Evolutionary conservation across 2,329 filamentous ascomycete species (phyloP).

Genomic region (Calcarisporium arbuscula): DNA sequence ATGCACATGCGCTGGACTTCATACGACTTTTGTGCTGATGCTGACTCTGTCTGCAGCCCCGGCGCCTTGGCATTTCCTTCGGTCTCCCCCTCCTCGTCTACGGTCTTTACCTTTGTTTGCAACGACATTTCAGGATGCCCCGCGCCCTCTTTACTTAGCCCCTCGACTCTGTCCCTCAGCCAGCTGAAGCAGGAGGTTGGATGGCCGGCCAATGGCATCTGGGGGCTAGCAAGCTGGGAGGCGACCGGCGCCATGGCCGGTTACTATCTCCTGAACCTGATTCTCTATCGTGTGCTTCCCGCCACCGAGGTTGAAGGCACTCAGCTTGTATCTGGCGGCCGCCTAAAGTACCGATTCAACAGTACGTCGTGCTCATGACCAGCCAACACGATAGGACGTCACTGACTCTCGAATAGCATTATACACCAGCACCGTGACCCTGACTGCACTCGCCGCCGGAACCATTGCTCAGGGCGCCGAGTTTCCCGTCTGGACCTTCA

Average conservation of each 20-base stretch:
- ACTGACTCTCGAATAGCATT: constrained; percentile 50
- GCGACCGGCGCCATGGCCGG: constrained; percentile 64
- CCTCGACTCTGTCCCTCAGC: constrained; percentile 62
- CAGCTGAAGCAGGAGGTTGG: constrained; percentile 73
- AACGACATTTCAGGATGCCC: constrained; percentile 92
- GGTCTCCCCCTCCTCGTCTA: constrained; percentile 76
- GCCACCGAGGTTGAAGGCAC: constrained; percentile 66
- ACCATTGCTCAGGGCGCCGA: constrained; percentile 72
- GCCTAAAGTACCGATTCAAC: constrained; percentile 77
- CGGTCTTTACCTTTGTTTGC: constrained; percentile 74
- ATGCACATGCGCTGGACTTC: too few relatives aligned
- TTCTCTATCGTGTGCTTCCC: constrained; percentile 72
- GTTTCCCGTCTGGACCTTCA: constrained; percentile 86
- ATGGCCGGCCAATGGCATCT: constrained; percentile 68
- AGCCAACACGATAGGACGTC: neutral
- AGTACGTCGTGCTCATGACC: constrained; percentile 37
- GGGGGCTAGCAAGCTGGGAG: constrained; percentile 62
- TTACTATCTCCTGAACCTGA: constrained; percentile 71
- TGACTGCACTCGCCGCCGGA: constrained; percentile 65
- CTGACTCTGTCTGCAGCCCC: constrained; percentile 40
- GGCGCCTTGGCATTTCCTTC: constrained; percentile 73
- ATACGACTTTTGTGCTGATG: neutral
- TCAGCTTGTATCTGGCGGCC: constrained; percentile 62
- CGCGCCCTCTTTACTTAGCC: constrained; percentile 70
- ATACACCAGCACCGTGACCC: constrained; percentile 64